These are phyloP conservation scores for Cladosporium oxysporum DNA, from an alignment of 2,329 filamentous ascomycete species.

Conservation along the genomic window DNA sequence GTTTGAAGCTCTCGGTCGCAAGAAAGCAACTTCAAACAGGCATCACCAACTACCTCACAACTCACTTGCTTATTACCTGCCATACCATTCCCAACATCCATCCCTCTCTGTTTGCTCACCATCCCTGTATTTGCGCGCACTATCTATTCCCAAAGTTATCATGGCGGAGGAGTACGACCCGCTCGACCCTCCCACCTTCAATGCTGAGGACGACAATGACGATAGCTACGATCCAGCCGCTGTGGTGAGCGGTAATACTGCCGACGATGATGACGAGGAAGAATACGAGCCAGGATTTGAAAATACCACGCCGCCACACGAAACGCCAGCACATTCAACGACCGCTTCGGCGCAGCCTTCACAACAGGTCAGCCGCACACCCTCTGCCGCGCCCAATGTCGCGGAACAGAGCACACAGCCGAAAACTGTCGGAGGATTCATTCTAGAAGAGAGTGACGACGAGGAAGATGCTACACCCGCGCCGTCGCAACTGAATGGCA, in stretches of 20 bases:
- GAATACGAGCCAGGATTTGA: slow-evolving; percentile 39
- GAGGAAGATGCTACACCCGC: slow-evolving; percentile 39
- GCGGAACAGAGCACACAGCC: slow-evolving; percentile 41
- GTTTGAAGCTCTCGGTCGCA: slow-evolving; percentile 10
- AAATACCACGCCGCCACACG: slow-evolving; percentile 9
- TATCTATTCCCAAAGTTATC: slow-evolving; percentile 26
- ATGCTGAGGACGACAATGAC: slow-evolving; percentile 36
- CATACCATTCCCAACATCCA: not conserved
- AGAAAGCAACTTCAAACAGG: slow-evolving; percentile 10
- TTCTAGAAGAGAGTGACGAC: slow-evolving; percentile 63
- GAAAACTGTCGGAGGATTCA: slow-evolving; percentile 62
- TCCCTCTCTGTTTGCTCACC: not conserved
- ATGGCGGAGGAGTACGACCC: slow-evolving; percentile 49
- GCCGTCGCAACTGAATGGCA: slow-evolving; percentile 32
- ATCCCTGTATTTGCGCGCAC: not conserved
- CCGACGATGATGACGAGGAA: slow-evolving; percentile 35
- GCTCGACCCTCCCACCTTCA: slow-evolving; percentile 28
- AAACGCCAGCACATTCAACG: slow-evolving; percentile 15
- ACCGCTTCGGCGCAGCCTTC: slow-evolving; percentile 35
- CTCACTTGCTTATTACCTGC: not conserved
- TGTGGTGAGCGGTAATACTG: slow-evolving; percentile 24
- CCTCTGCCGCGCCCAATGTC: slow-evolving; percentile 41
- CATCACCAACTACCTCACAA: not conserved
- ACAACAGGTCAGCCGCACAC: slow-evolving; percentile 37
- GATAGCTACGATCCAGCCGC: slow-evolving; percentile 42